Evolutionary conservation across 805 yeast genomes (phyloP).

Genomic region (Myxozyma lipomycoides): DNA sequence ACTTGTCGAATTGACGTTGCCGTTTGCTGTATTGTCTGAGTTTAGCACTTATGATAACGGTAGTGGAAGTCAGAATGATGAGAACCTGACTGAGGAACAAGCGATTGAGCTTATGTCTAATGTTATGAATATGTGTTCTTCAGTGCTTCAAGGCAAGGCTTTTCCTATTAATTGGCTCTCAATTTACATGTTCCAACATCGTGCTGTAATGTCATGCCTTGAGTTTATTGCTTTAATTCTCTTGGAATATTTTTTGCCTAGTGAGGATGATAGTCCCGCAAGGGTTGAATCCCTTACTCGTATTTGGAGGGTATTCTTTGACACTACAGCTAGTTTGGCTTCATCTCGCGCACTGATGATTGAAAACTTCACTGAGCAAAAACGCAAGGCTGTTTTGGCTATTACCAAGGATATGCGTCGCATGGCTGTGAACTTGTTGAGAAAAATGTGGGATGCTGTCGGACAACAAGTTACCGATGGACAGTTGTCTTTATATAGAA

Average conservation of each 20-base stretch:
- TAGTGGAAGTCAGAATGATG: slow-evolving; percentile 18
- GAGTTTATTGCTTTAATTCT: slow-evolving; percentile 28
- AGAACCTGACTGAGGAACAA: slow-evolving; percentile 30
- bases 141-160: slow-evolving; percentile 32
- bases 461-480: slow-evolving; percentile 60
- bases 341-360: slow-evolving; percentile 65
- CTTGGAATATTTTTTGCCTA: slow-evolving; percentile 17
- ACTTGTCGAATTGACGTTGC: slow-evolving; percentile 61
- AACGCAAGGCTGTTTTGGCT: slow-evolving; percentile 62
- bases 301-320: slow-evolving; percentile 32
- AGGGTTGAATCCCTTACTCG: not conserved
- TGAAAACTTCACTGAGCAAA: slow-evolving; percentile 67
- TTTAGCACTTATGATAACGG: slow-evolving; percentile 30
- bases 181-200: slow-evolving; percentile 38
- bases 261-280: not conserved
- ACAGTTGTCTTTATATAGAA: slow-evolving; percentile 55
- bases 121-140: slow-evolving; percentile 31
- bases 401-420: slow-evolving; percentile 62
- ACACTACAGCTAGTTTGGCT: slow-evolving; percentile 49
- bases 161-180: slow-evolving; percentile 66
- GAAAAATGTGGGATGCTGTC: slow-evolving; percentile 67
- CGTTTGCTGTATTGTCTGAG: slow-evolving; percentile 40
- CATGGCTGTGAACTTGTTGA: slow-evolving; percentile 52
- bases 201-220: slow-evolving; percentile 33
- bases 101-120: slow-evolving; percentile 33